phyloP scores from a whole-genome alignment of 73 alveolate species.

The Uronychia setigera region DNA sequence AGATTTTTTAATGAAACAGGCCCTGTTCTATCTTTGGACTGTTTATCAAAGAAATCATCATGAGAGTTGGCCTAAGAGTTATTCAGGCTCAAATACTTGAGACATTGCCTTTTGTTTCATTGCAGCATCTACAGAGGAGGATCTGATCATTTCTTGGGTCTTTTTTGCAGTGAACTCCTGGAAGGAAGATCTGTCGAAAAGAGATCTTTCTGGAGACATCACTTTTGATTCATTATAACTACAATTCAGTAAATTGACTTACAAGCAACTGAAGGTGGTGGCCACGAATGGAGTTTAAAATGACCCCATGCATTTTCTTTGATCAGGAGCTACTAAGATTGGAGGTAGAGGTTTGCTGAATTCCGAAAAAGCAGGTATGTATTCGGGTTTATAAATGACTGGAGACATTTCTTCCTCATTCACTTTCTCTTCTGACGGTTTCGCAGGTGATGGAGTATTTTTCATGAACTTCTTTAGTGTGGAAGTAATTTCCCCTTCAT shows the following conservation, averaged over 20 bases:
- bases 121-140: background rate
- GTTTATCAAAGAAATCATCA: background rate
- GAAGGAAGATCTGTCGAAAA: background rate
- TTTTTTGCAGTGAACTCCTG: background rate
- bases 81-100: background rate
- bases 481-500: background rate
- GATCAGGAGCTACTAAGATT: background rate
- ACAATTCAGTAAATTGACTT: background rate
- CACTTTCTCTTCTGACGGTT: too few relatives aligned
- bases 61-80: too few relatives aligned
- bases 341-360: background rate
- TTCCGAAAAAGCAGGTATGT: background rate
- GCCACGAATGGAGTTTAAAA: background rate
- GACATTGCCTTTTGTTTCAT: background rate
- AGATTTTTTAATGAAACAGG: background rate
- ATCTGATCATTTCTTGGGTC: background rate
- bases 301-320: background rate
- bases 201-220: background rate
- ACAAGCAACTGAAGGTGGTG: constrained; percentile 1
- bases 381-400: background rate
- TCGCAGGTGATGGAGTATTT: too few relatives aligned
- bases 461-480: background rate
- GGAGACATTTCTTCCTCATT: background rate
- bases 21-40: background rate
- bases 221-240: background rate